Base-by-base conservation (phyloP, 345 rosid species). In the Euphorbia pulcherrima region DNA sequence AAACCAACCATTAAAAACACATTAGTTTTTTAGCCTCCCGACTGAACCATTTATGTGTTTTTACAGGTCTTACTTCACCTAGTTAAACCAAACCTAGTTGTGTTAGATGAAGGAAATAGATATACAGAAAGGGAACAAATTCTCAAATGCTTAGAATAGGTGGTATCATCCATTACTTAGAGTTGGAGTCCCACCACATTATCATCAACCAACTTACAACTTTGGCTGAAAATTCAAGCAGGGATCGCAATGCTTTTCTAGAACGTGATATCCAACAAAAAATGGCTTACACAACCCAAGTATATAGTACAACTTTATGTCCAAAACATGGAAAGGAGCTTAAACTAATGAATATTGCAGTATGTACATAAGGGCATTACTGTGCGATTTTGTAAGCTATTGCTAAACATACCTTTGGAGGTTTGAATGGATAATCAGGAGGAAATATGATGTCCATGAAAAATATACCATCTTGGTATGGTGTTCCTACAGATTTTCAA, bases 381-480 rank as follows among this genome's bases (percentile, higher is more conserved):
- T 9, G 1, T 6, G 21, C 17, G 33, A 48, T 30, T 4, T 21
- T 14, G 7, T 37, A 23, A 24, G 20, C 48, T 8, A 41, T 61
- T 21, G n/a, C 14, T 20, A 1, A 55, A 50, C 37, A 35, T 72
- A 89, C 99, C 99, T 83, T 81, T 30, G 97, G 99, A 55, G 99
- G 97, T 60, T 87, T 84, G 72, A 91, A 89, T 29, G 99, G 99
- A 79, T 94, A 91, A 77, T 89, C 97, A 68, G 69, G 58, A 0
- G 97, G 97, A 71, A 94, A 91, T 24, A 72, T 77, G 21, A 91
- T 78, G 78, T 94, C 92, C 8, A 91, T 81, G 65, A 94, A 91
- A 80, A 83, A 94, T 60, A 91, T 83, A 26, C 99, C 99, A 13
- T 92, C 96, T 79, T 85, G 75, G 44, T 94, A 94, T 2, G 99